phyloP scores from a whole-genome alignment of 257 asterid genomes.

The Plantago elongata region DNA sequence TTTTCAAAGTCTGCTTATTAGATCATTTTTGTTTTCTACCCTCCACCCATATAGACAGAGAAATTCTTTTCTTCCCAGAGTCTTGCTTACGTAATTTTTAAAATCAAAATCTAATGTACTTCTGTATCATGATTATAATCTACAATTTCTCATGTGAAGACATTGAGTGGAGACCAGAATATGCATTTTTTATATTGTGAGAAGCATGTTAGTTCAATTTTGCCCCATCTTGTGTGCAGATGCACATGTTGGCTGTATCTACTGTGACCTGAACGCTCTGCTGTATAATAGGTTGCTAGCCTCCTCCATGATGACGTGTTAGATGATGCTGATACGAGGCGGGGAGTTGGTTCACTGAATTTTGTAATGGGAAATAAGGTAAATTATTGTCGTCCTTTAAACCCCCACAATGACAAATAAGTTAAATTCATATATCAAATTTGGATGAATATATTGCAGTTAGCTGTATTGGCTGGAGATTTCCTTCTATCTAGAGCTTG shows the following conservation, averaged over 20 bases:
- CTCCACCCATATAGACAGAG: no score
- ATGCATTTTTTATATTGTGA: neutral
- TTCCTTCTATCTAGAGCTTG: constrained; percentile 92
- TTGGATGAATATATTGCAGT: constrained; percentile 37
- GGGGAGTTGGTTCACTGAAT: constrained; percentile 85
- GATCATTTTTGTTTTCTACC: no score
- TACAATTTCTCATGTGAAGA: neutral
- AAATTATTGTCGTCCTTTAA: constrained; percentile 11
- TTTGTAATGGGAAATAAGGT: constrained; percentile 97
- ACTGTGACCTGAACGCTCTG: constrained; percentile 9
- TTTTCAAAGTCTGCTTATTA: constrained; percentile 1
- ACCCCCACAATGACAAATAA: neutral
- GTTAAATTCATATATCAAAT: neutral
- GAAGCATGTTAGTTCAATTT: neutral
- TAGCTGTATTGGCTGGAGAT: constrained; percentile 95
- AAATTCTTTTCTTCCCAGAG: no score
- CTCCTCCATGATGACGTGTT: constrained; percentile 98
- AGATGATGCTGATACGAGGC: constrained; percentile 96
- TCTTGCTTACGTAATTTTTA: no score
- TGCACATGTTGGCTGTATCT: neutral
- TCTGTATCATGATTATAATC: no score
- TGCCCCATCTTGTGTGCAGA: constrained; percentile 5
- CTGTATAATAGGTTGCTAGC: constrained; percentile 74
- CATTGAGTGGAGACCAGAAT: neutral
- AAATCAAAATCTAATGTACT: no score